phyloP scores from a whole-genome alignment of 345 rosid species.

The Syzygium oleosum region DNA sequence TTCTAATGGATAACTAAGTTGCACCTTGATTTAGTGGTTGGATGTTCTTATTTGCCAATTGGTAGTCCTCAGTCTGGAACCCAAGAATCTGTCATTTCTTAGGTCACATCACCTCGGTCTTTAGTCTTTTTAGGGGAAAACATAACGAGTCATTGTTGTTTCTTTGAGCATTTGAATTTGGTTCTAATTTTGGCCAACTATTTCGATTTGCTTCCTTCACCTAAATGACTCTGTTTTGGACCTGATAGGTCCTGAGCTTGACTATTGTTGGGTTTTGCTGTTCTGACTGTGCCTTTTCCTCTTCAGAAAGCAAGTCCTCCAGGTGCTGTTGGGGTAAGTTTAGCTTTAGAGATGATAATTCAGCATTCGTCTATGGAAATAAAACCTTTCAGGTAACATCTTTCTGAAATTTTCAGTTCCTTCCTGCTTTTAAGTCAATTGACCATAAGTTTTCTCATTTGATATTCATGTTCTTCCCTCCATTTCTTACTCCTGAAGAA shows the following conservation, averaged over 20 bases:
- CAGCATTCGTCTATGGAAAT: slow-evolving; percentile 55
- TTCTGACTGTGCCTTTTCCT: neutral
- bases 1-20: neutral
- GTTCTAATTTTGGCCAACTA: neutral
- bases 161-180: neutral
- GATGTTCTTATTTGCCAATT: neutral
- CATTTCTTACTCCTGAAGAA: slow-evolving; percentile 30
- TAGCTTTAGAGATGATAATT: slow-evolving; percentile 82
- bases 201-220: neutral
- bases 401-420: neutral
- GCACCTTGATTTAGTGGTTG: neutral
- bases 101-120: neutral
- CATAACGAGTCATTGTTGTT: neutral
- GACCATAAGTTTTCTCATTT: neutral
- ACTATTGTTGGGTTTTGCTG: neutral
- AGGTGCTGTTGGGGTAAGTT: slow-evolving; percentile 83
- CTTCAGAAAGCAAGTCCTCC: slow-evolving; percentile 77
- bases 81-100: neutral
- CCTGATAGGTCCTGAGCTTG: neutral
- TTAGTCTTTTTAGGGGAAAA: neutral
- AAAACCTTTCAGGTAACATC: slow-evolving; percentile 46
- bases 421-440: neutral
- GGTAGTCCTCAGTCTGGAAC: neutral
- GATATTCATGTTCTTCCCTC: neutral
- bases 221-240: neutral